Conservation (phyloP, 2,329 filamentous ascomycete genomes). For the Microsporum audouinii region DNA sequence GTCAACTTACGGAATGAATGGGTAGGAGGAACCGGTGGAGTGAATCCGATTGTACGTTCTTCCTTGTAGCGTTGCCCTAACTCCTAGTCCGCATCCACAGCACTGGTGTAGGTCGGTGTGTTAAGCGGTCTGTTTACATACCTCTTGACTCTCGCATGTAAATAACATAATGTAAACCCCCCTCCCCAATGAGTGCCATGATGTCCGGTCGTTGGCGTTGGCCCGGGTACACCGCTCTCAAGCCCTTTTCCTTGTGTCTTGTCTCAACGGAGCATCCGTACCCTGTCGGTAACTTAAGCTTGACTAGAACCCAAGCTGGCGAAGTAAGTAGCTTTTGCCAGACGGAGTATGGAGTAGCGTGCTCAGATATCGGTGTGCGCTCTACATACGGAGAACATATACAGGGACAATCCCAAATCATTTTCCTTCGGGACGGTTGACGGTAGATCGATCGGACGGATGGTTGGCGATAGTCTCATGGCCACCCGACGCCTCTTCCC, state of each 20-base stretch:
- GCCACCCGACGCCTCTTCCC: conserved; percentile 1
- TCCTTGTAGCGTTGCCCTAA: background rate
- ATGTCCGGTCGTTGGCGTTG: background rate
- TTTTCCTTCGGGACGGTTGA: background rate
- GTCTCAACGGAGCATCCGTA: background rate
- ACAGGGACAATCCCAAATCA: background rate
- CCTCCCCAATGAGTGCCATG: background rate
- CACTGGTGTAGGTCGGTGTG: background rate
- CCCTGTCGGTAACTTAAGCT: background rate
- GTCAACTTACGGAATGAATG: background rate
- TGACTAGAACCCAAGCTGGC: background rate
- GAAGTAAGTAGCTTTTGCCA: background rate
- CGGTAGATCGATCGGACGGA: background rate
- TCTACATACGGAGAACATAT: background rate
- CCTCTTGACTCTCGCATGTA: background rate
- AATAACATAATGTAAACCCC: background rate
- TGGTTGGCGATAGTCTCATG: background rate
- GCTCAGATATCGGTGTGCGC: background rate
- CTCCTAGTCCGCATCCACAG: background rate
- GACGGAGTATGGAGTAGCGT: background rate
- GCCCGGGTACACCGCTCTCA: conserved; percentile 3
- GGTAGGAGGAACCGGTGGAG: background rate
- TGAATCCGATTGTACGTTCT: background rate
- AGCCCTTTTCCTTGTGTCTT: background rate
- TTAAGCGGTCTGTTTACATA: background rate